Conservation (phyloP, 257 asterid species). For the Fraxinus excelsior region DNA sequence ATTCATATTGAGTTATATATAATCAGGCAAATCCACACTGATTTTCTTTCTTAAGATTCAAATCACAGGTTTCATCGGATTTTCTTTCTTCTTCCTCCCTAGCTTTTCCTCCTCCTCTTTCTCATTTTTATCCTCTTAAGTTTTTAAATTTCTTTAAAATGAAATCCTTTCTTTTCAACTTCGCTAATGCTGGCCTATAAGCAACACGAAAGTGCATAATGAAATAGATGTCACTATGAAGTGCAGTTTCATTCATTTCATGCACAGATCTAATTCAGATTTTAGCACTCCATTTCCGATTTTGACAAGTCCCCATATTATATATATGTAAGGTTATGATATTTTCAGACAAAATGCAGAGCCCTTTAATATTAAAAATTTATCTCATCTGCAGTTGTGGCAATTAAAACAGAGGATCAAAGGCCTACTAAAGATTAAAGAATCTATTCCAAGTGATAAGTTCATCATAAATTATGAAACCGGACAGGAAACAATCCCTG, state of each 20-base stretch:
- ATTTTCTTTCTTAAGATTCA: too few relatives aligned
- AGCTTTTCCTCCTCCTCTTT: neutral
- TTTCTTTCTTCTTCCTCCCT: neutral
- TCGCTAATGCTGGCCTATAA: too few relatives aligned
- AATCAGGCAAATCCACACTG: neutral
- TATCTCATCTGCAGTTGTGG: neutral
- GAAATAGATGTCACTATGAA: too few relatives aligned
- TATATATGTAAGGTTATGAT: neutral
- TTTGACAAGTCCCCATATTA: neutral
- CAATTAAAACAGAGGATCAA: neutral
- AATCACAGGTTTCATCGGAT: neutral
- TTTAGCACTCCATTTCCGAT: too few relatives aligned
- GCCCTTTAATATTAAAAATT: too few relatives aligned
- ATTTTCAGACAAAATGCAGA: neutral
- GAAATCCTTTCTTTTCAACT: too few relatives aligned
- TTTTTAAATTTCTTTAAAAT: too few relatives aligned
- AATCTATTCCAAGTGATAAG: neutral
- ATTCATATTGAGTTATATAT: neutral
- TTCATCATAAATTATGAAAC: neutral
- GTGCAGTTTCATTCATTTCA: neutral
- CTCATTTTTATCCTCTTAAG: too few relatives aligned
- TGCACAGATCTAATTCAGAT: too few relatives aligned
- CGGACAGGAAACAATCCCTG: neutral
- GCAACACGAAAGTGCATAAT: too few relatives aligned
- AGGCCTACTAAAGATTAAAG: neutral